Evolutionary conservation across 129 eudicot genomes (phyloP).

Genomic region (Tanacetum coccineum): DNA sequence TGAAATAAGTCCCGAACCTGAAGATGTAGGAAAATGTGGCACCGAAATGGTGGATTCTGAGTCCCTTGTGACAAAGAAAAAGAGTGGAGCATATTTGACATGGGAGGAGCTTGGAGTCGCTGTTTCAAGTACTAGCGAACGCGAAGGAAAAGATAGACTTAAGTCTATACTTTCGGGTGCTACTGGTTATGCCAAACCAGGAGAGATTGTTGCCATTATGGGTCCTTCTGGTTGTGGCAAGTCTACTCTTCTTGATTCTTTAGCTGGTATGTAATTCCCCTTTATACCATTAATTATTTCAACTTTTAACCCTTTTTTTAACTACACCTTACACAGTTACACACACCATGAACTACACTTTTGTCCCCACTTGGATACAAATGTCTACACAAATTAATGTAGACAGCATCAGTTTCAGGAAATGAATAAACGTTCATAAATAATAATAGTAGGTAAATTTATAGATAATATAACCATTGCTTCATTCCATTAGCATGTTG

Average conservation of each 20-base stretch:
- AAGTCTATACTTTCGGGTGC: slow-evolving; percentile 29
- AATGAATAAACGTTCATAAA: too few species aligned
- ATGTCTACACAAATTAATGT: too few species aligned
- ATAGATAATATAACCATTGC: too few species aligned
- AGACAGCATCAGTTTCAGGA: too few species aligned
- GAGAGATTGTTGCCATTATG: slow-evolving; percentile 78
- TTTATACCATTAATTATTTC: neutral
- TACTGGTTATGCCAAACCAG: slow-evolving; percentile 66
- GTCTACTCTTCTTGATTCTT: slow-evolving; percentile 82
- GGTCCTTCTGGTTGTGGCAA: slow-evolving; percentile 97
- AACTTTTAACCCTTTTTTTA: too few species aligned
- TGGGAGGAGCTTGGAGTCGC: slow-evolving; percentile 11
- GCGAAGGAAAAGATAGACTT: neutral
- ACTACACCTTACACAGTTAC: neutral
- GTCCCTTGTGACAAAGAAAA: slow-evolving; percentile 1
- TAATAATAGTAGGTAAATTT: too few species aligned
- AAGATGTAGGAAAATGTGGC: neutral
- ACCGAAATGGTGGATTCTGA: slow-evolving; percentile 8
- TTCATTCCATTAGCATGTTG: too few species aligned
- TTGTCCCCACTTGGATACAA: too few species aligned
- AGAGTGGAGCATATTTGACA: slow-evolving; percentile 7
- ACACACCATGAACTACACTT: neutral
- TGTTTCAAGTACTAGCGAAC: neutral
- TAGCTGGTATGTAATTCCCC: slow-evolving; percentile 48
- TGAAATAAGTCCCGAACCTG: neutral